Evolutionary conservation across 2,329 filamentous ascomycete genomes (phyloP), one percentile per base, ranked within the genome.

Genomic region (Falciphora oryzae): DNA sequence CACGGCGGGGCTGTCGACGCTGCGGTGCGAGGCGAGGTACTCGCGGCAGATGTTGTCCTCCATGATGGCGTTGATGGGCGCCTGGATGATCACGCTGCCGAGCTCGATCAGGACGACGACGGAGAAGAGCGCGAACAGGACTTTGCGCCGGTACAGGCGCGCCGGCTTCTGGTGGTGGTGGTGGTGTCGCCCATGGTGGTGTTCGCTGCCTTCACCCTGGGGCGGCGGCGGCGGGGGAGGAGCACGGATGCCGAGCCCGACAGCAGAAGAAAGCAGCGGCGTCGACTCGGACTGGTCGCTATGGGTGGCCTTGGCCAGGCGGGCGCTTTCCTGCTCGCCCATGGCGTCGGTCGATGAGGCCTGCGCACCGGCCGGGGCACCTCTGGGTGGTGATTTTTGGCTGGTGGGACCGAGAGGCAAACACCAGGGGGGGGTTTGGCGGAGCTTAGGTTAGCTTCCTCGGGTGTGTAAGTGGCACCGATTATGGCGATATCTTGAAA

Each of bases 21-120:
- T 67, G 0, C 57, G 7, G 53, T 8, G 77, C 71, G 28, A 74
- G 69, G 57, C 78, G 67, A 80, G 82, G 66, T 80, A 76, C 22
- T 76, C 69, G 29, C 80, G 79, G 71, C 85, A 87, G 59, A 85
- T 78, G 59, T 85, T 78, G 63, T 78, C 76, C 70, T 87, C 84
- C 67, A 82, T 78, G 62, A 86, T 77, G 63, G 81, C 79, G 62
- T 79, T 81, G 59, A 74, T 70, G 0, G 84, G 81, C 4, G 82
- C 76, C 38, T 71, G 56, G 44, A 65, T 44, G 22, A 74, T 67
- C 64, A 66, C 70, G 25, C 66, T 69, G 66, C 77, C 79, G 16
- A 81, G 73, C 61, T 80, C 78, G 63, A 80, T 67, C 57, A 83
- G 67, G 62, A 83, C 73, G 57, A 84, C 66, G 22, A 72, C 65